These are phyloP conservation scores for Aquilaria malaccensis DNA, from an alignment of 345 rosid species.

Conservation along the genomic window DNA sequence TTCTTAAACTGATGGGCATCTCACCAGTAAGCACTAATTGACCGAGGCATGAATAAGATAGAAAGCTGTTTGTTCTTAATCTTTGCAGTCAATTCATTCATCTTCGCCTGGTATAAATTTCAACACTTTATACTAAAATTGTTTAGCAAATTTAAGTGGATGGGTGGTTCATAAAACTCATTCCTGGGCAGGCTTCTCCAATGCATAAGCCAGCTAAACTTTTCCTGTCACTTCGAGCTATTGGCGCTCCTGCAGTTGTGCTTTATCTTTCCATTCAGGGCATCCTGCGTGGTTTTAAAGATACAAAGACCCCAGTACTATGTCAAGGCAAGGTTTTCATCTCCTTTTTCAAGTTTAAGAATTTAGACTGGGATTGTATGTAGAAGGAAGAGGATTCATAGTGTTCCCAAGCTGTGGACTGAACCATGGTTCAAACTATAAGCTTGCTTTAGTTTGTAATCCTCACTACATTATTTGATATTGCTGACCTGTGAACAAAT, in stretches of 20 bases:
- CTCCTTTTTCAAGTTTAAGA: background rate
- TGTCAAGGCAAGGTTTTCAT: slow-evolving; percentile 22
- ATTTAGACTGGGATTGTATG: no score
- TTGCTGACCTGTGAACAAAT: no score
- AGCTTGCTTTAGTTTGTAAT: background rate
- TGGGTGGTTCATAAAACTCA: background rate
- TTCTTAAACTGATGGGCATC: slow-evolving; percentile 26
- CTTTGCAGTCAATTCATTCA: no score
- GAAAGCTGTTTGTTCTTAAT: no score
- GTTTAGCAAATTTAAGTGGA: no score
- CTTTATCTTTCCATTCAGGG: slow-evolving; percentile 31
- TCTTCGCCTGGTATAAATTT: no score
- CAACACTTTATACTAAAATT: no score
- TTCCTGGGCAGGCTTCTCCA: slow-evolving; percentile 24
- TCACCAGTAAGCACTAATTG: slow-evolving; percentile 20
- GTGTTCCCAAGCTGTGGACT: background rate
- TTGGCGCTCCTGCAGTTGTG: slow-evolving; percentile 36
- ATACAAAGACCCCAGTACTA: slow-evolving; percentile 30
- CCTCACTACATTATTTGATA: no score
- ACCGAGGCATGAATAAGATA: background rate
- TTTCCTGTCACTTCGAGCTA: slow-evolving; percentile 25
- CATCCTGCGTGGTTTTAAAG: slow-evolving; percentile 33
- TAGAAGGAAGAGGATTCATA: no score
- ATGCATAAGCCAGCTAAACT: slow-evolving; percentile 24
- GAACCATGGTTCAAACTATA: background rate